Conservation (phyloP, 2,329 filamentous ascomycete genomes). For the Karstenula rhodostoma region DNA sequence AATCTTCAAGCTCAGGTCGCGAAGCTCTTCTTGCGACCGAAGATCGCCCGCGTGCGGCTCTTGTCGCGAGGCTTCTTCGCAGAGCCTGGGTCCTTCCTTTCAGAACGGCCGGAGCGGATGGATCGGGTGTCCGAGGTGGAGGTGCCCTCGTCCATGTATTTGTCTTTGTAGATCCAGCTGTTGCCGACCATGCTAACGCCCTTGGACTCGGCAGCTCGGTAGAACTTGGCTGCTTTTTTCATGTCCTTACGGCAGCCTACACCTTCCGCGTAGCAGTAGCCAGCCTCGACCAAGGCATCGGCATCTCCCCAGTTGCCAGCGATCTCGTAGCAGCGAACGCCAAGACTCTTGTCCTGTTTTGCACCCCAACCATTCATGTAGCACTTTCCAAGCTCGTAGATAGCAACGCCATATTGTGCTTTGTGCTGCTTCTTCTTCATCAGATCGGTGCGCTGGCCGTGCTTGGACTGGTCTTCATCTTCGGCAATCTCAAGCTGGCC, state of each 20-base stretch:
- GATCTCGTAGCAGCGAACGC: conserved; percentile 93
- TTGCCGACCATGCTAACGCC: conserved; percentile 98
- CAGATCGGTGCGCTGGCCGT: conserved; percentile 69
- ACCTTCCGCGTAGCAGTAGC: conserved; percentile 94
- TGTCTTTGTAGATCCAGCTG: conserved; percentile 98
- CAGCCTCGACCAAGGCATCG: conserved; percentile 91
- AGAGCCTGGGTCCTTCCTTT: conserved; percentile 45
- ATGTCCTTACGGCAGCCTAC: conserved; percentile 95
- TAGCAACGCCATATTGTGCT: conserved; percentile 92
- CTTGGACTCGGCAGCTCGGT: conserved; percentile 87
- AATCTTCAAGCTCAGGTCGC: conserved; percentile 26
- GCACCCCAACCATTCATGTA: conserved; percentile 99
- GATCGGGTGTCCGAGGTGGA: conserved; percentile 49
- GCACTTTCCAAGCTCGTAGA: conserved; percentile 95
- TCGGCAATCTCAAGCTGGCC: conserved; percentile 84
- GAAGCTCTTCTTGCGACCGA: conserved; percentile 66
- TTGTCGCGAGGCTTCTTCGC: conserved; percentile 76
- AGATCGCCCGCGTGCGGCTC: conserved; percentile 77
- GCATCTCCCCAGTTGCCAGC: conserved; percentile 94
- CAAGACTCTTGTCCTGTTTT: conserved; percentile 86
- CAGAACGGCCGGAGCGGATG: conserved; percentile 58
- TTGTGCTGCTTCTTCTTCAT: conserved; percentile 81
- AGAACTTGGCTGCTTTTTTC: conserved; percentile 91
- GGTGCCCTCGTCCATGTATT: conserved; percentile 73
- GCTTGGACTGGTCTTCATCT: conserved; percentile 72